Base-by-base conservation (phyloP, 2,329 filamentous ascomycete genomes). In the Cladosporium velox region DNA sequence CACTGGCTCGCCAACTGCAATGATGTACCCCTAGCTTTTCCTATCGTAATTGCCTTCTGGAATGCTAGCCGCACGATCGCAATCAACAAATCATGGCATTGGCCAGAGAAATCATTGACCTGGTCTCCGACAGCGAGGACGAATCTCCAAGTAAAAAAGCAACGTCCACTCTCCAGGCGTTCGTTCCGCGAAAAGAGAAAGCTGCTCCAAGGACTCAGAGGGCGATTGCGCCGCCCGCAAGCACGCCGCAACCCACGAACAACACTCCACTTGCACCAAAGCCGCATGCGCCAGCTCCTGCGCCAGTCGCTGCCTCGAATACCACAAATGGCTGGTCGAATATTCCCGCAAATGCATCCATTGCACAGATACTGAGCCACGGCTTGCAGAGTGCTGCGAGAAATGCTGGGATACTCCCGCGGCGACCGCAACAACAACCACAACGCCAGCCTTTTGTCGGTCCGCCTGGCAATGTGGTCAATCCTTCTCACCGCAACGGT, bases 131-230 rank as follows among this genome's bases (percentile, higher is more conserved):
- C 51, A 63, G 60, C 57, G 66, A 67, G 18, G 55, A 67, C 24
- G 59, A 64, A 6, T 67, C 67, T 5, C 55, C 65, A 0, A 58
- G 26, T 7, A 66, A 66, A 28, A 41, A 61, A 38, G 67, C 65
- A 32, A 38, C 15, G 12, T 57, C 24, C 2, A 66, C 68, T 14
- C 47, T 68, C 2, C 26, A 63, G 15, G 32, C 41, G 15, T 70
- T 70, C 21, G 47, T 58, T 24, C 66, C 66, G 14, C 61, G 67
- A 3, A 68, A 67, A 59, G 35, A 69, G 52, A 70, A 68, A 65
- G 34, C 55, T 1, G n/a, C 34, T 41, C 28, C 52, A 12, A 32
- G 12, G 11, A 18, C 28, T n/a, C 30, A 34, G 52, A 55, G 32
- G 11, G 3, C 18, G 12, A 34, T 32, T 34, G 18, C 52, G 52